A percentile compares a stretch with the other conserved stretches of the same genome.
phyloP scores from a whole-genome alignment of 1,139 yeast genomes.

The Nadsonia commutata region DNA sequence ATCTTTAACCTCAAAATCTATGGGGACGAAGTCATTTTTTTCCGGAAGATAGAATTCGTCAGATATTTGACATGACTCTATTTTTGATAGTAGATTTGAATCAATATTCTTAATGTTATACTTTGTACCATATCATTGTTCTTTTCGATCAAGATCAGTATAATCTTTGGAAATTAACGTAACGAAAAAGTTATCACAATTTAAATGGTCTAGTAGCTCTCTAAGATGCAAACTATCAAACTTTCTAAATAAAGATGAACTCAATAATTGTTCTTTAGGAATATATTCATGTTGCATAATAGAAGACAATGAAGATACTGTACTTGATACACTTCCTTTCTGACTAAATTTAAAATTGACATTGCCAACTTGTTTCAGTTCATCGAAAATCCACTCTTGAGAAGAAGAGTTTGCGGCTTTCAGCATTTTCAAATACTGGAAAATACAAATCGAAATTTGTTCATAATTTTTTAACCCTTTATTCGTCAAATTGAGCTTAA shows the following conservation, averaged over 20 bases:
- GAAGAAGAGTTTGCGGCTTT: slow-evolving; percentile 36
- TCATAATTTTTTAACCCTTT: slow-evolving; percentile 53
- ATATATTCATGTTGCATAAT: slow-evolving; percentile 35
- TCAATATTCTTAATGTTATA: slow-evolving; percentile 39
- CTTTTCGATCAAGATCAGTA: slow-evolving; percentile 31
- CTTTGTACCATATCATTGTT: slow-evolving; percentile 86
- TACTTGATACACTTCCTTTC: slow-evolving; percentile 45
- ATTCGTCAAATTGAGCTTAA: slow-evolving; percentile 64
- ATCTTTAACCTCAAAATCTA: slow-evolving; percentile 48
- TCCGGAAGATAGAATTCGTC: slow-evolving; percentile 45
- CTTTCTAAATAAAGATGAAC: slow-evolving; percentile 41
- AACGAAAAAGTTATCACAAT: slow-evolving; percentile 45
- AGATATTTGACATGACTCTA: slow-evolving; percentile 23
- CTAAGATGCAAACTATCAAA: slow-evolving; percentile 42
- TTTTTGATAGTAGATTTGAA: slow-evolving; percentile 22
- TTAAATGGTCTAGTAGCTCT: slow-evolving; percentile 36
- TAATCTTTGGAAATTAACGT: slow-evolving; percentile 30
- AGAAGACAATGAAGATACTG: slow-evolving; percentile 37
- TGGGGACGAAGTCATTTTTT: slow-evolving; percentile 67
- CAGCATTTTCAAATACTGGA: slow-evolving; percentile 59
- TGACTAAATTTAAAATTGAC: slow-evolving; percentile 52
- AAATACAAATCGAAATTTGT: slow-evolving; percentile 40
- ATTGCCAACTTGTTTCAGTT: slow-evolving; percentile 32
- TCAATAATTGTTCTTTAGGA: slow-evolving; percentile 50
- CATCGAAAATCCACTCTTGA: slow-evolving; percentile 39